Evolutionary conservation across 257 asterid genomes (phyloP).

Genomic region (Lantana camara): DNA sequence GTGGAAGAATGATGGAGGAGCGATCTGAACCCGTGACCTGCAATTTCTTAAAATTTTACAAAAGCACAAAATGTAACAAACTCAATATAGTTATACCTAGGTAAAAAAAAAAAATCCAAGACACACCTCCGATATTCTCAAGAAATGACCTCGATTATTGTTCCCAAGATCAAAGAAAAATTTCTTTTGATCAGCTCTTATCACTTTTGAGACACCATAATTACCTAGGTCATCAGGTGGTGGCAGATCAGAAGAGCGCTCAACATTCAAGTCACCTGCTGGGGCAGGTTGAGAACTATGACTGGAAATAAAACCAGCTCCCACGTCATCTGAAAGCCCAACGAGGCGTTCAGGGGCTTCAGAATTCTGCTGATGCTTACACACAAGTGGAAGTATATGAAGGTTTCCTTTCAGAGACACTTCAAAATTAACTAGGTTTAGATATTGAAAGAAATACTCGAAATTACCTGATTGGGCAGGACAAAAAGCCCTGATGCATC

Average conservation of each 20-base stretch:
- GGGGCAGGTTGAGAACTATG: conserved; percentile 78
- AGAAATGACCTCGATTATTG: conserved; percentile 94
- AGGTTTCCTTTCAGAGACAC: conserved; percentile 27
- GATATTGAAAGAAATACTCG: conserved; percentile 1
- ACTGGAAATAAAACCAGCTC: conserved; percentile 96
- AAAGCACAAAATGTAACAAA: background rate
- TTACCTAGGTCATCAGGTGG: conserved; percentile 63
- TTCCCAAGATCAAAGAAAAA: conserved; percentile 97
- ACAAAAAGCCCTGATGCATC: conserved; percentile 81
- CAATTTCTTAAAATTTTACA: conserved; percentile 20
- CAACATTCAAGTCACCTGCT: conserved; percentile 59
- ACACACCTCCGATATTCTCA: conserved; percentile 91
- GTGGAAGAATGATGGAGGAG: conserved; percentile 92
- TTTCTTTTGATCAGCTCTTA: conserved; percentile 93
- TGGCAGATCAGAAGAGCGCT: conserved; percentile 72
- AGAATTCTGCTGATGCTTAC: conserved; percentile 54
- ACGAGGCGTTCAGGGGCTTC: conserved; percentile 74
- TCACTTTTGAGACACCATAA: conserved; percentile 81
- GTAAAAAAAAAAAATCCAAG: background rate
- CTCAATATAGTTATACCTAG: background rate
- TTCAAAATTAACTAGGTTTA: conserved; percentile 13
- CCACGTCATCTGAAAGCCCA: conserved; percentile 97
- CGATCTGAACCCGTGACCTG: conserved; percentile 98
- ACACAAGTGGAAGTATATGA: conserved; percentile 32
- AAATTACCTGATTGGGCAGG: conserved; percentile 68